Conservation (phyloP, 139 green algal genomes). For the Micractinium sp. region DNA sequence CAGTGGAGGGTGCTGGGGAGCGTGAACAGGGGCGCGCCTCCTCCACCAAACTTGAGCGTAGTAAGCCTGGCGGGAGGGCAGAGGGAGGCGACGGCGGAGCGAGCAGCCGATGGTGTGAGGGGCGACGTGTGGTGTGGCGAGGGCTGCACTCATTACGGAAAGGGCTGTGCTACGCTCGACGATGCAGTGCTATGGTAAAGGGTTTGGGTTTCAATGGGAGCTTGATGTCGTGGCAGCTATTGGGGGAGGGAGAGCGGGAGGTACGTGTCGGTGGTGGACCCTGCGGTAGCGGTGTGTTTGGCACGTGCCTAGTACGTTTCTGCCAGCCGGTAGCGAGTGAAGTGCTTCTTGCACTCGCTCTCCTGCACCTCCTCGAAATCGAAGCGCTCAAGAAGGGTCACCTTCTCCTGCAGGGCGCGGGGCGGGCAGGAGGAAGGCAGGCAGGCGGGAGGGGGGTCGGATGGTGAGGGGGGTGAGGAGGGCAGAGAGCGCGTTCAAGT, state of each 20-base stretch:
- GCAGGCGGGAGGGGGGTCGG: neutral
- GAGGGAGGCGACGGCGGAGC: no score
- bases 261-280: neutral
- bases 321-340: constrained; percentile 32
- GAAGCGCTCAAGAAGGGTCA: constrained; percentile 48
- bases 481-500: neutral
- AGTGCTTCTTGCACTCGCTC: constrained; percentile 49
- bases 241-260: no score
- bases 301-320: constrained; percentile 40
- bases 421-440: neutral
- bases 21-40: no score
- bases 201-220: no score
- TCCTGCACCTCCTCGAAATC: constrained; percentile 40
- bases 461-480: neutral
- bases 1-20: no score
- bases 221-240: neutral
- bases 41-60: no score
- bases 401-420: constrained; percentile 23
- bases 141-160: no score
- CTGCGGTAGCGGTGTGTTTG: neutral
- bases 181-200: no score
- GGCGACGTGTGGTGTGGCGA: no score
- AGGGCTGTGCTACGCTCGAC: no score
- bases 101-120: no score
- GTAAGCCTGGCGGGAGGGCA: no score